Conservation (phyloP, 2,329 filamentous ascomycete genomes). For the Curvularia verruculosa region DNA sequence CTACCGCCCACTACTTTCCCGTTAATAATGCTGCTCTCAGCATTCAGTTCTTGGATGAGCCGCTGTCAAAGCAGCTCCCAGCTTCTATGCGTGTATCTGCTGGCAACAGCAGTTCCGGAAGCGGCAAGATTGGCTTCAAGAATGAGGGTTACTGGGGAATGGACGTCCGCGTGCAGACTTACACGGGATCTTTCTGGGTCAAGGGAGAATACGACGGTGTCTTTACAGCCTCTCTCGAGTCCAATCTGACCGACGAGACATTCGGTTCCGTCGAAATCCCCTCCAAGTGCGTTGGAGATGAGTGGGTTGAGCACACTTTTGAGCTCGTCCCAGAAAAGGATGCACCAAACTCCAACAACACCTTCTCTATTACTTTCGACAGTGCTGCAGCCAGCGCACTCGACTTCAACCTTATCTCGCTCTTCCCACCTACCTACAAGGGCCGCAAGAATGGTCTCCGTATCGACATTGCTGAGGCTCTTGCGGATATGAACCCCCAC, state of each 20-base stretch:
- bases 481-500: constrained; percentile 51
- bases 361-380: constrained; percentile 59
- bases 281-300: constrained; percentile 38
- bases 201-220: constrained; percentile 42
- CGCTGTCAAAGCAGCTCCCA: constrained; percentile 54
- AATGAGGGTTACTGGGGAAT: constrained; percentile 62
- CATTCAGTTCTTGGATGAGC: constrained; percentile 49
- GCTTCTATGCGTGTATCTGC: constrained; percentile 52
- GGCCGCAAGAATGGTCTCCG: constrained; percentile 59
- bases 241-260: constrained; percentile 51
- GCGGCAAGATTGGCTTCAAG: constrained; percentile 54
- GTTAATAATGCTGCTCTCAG: constrained; percentile 45
- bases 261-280: constrained; percentile 46
- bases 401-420: constrained; percentile 58
- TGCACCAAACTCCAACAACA: constrained; percentile 58
- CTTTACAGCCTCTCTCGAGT: constrained; percentile 50
- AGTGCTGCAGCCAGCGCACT: constrained; percentile 33
- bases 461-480: constrained; percentile 56
- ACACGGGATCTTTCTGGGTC: constrained; percentile 60
- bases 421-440: constrained; percentile 63
- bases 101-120: constrained; percentile 40
- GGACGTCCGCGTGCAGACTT: constrained; percentile 55
- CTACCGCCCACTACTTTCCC: constrained; percentile 38
- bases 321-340: constrained; percentile 43
- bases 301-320: constrained; percentile 52